phyloP scores from a whole-genome alignment of 2,329 filamentous ascomycete species.

The Diaporthe vaccinii region DNA sequence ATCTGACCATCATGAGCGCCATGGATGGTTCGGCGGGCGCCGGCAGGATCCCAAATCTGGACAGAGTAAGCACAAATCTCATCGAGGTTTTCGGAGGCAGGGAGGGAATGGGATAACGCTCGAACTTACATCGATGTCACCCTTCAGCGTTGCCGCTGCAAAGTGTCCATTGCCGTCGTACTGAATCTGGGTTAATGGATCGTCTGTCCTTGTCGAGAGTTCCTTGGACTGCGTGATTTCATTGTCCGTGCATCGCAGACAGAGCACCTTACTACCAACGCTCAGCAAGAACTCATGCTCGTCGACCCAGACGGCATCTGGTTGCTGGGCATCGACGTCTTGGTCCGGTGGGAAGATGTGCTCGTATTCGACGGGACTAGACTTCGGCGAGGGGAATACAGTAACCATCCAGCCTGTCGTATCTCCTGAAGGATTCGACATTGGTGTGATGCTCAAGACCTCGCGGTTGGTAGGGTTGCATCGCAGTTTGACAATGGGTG shows the following conservation, averaged over 20 bases:
- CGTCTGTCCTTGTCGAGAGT: slow-evolving; percentile 67
- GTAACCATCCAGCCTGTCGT: slow-evolving; percentile 64
- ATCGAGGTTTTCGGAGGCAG: neutral
- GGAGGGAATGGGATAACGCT: no score
- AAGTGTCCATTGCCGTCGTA: slow-evolving; percentile 66
- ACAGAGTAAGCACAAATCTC: slow-evolving; percentile 19
- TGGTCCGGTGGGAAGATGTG: slow-evolving; percentile 57
- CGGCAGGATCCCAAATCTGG: slow-evolving; percentile 68
- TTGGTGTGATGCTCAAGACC: slow-evolving; percentile 70
- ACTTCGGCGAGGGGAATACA: slow-evolving; percentile 61
- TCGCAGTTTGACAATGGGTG: slow-evolving; percentile 72
- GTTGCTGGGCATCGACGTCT: slow-evolving; percentile 62
- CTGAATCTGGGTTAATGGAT: slow-evolving; percentile 67
- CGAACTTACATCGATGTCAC: slow-evolving; percentile 71
- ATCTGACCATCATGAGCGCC: slow-evolving; percentile 69
- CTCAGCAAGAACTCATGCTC: slow-evolving; percentile 71
- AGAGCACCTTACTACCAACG: slow-evolving; percentile 67
- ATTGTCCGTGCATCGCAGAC: slow-evolving; percentile 61
- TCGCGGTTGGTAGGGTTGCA: slow-evolving; percentile 70
- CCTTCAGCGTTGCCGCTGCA: slow-evolving; percentile 72
- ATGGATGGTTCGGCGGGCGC: slow-evolving; percentile 65
- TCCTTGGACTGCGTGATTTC: slow-evolving; percentile 61
- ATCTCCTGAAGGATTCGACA: slow-evolving; percentile 53
- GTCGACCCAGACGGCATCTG: slow-evolving; percentile 73
- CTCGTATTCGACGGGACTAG: slow-evolving; percentile 61